Base-by-base conservation (phyloP, 1,284 basidiomycete species). In the Irpex lacteus region DNA sequence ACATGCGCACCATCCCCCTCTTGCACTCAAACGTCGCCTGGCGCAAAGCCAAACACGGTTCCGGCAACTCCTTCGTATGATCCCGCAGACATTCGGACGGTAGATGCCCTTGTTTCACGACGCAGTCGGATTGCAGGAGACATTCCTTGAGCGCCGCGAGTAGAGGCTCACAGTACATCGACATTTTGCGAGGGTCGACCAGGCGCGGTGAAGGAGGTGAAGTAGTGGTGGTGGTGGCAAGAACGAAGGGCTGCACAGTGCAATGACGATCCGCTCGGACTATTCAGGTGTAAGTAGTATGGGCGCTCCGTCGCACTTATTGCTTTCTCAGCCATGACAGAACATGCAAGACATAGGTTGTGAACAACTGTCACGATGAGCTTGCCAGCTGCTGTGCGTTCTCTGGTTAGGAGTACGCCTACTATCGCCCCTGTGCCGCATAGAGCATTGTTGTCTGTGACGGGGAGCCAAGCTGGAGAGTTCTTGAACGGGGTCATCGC, bases 401-500 rank as follows among this genome's bases (percentile, higher is more conserved):
- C 78, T 37, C 78, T 89, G 26, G 68, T 85, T 13, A 79, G 81
- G 62, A 76, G 71, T 58, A 80, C 81, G 2, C 88, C 90, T 11
- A 86, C 85, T 15, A 70, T 87, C 58, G 89, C 90, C 3, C 87
- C 80, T 40, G 76, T 95, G 26, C 79, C 85, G 3, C 76, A 88
- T 66, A 84, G 90, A 70, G 82, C 85, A 13, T 72, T 98, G 13
- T 77, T 98, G 21, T 87, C 91, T 54, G 78, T 98, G 26, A 84
- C 87, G 11, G 97, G 97, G 26, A 86, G 88, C 9, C 94, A 98
- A 67, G 89, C 93, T 2, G 77, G 87, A 21, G 89, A 90, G 66
- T 98, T 98, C 72, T 84, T 98, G 65, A 94, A 98, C 74, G 97
- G 97, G 18, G 79, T 98, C 55, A 83, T 96, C 56, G 83, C 90